Evolutionary conservation across 371 early-diverging fungal genomes (phyloP).

Genomic region (Mortierella sp.): DNA sequence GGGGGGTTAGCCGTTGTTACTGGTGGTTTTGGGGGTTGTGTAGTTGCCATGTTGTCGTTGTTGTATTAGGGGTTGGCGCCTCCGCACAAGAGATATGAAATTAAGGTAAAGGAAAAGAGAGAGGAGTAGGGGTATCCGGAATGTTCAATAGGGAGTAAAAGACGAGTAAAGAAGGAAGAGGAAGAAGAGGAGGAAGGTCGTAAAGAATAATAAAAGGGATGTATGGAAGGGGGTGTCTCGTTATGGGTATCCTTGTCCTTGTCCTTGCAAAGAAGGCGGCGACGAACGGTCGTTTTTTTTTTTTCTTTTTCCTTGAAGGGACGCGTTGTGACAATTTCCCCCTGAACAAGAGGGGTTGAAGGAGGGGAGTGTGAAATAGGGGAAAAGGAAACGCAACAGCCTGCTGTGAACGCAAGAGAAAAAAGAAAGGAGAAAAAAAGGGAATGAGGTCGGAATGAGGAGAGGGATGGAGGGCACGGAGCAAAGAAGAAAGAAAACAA

Average conservation of each 20-base stretch:
- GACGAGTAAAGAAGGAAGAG: background rate
- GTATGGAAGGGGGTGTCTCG: slow-evolving; percentile 10
- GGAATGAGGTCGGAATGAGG: slow-evolving; percentile 16
- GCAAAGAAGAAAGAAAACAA: slow-evolving; percentile 15
- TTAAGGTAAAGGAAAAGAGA: background rate
- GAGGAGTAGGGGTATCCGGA: no score
- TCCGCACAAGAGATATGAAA: background rate
- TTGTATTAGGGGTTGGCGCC: background rate
- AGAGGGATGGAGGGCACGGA: slow-evolving; percentile 18
- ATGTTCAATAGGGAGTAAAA: background rate
- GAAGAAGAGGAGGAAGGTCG: background rate
- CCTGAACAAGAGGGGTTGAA: background rate
- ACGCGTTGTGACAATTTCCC: background rate
- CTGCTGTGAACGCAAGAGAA: background rate
- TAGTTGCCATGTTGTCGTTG: background rate
- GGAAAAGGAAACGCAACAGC: background rate
- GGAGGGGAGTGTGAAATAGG: background rate
- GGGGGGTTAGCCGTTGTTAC: background rate
- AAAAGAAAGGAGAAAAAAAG: background rate
- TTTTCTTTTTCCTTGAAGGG: background rate
- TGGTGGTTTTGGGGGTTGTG: slow-evolving; percentile 4
- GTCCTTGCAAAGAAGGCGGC: background rate
- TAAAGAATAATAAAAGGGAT: background rate
- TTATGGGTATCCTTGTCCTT: background rate
- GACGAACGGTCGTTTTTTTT: background rate